phyloP scores from a whole-genome alignment of 371 early-diverging fungal species.

The Actinomortierella ambigua region DNA sequence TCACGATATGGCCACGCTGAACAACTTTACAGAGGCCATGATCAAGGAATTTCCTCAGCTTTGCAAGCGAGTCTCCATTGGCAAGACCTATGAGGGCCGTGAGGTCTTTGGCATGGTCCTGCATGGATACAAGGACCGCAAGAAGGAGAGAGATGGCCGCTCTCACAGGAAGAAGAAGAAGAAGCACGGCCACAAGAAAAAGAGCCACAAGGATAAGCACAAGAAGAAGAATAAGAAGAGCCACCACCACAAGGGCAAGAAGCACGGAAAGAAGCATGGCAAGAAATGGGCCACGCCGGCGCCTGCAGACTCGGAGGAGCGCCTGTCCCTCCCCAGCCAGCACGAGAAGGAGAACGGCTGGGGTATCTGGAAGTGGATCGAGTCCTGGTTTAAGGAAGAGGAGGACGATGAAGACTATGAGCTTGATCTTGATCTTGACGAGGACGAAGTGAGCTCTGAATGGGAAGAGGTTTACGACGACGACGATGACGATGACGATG shows the following conservation, averaged over 20 bases:
- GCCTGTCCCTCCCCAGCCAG: constrained; percentile 5
- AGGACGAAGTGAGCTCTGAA: too few relatives aligned
- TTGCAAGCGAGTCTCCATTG: constrained; percentile 40
- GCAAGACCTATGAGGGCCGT: constrained; percentile 49
- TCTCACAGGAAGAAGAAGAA: background rate
- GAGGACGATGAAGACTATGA: constrained; percentile 10
- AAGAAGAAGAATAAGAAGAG: constrained; percentile 6
- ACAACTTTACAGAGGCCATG: constrained; percentile 43
- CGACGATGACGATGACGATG: background rate
- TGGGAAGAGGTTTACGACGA: too few relatives aligned
- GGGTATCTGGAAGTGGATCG: too few relatives aligned
- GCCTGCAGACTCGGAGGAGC: too few relatives aligned
- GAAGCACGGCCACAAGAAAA: background rate
- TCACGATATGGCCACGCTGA: constrained; percentile 34
- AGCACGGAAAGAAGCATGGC: constrained; percentile 7
- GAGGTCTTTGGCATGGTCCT: constrained; percentile 50
- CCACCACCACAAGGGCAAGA: too few relatives aligned
- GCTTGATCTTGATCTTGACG: constrained; percentile 3
- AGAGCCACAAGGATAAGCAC: background rate
- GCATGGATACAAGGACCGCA: constrained; percentile 19
- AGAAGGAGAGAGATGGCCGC: constrained; percentile 10
- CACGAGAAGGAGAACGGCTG: background rate
- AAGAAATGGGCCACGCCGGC: too few relatives aligned
- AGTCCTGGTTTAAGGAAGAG: background rate
- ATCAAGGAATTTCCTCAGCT: constrained; percentile 38